phyloP scores from a whole-genome alignment of 108 stramenopile genomes.

The Pseudonitzschia delicatissima region DNA sequence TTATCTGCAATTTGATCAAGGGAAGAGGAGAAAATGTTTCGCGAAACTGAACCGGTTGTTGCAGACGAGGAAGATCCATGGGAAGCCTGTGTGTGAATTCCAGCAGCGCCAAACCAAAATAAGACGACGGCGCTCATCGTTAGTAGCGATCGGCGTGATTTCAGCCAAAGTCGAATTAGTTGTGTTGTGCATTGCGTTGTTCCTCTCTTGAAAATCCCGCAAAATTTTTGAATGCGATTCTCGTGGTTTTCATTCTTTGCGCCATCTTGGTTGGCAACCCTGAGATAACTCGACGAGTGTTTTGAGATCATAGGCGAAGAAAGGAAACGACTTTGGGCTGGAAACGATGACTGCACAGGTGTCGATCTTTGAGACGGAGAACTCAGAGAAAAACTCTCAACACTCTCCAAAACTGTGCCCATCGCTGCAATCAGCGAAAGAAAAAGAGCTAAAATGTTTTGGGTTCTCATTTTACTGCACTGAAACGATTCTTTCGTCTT shows the following conservation, averaged over 20 bases:
- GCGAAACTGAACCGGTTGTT: conserved; percentile 12
- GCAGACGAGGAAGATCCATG: conserved; percentile 23
- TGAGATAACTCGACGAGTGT: background rate
- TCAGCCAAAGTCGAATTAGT: conserved; percentile 2
- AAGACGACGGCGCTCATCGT: conserved; percentile 10
- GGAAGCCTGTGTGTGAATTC: conserved; percentile 8
- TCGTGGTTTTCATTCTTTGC: background rate
- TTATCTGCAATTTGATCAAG: conserved; percentile 60
- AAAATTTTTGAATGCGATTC: conserved; percentile 5
- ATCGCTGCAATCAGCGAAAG: conserved; percentile 1
- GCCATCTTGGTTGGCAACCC: background rate
- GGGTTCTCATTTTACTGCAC: background rate
- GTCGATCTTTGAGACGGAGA: too few relatives aligned
- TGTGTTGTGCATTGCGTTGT: conserved; percentile 4
- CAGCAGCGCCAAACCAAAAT: conserved; percentile 28
- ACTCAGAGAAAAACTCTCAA: conserved; percentile 14
- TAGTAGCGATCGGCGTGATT: conserved; percentile 15
- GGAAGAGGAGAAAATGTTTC: conserved; percentile 29
- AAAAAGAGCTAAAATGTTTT: background rate
- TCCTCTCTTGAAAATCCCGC: conserved; percentile 5
- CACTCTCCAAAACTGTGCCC: background rate
- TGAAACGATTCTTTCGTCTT: background rate
- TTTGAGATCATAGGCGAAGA: background rate
- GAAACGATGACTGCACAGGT: background rate
- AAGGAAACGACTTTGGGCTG: background rate